These are phyloP conservation scores for Adansonia madagascariensis DNA, from an alignment of 441 rosid genomes.

Conservation along the genomic window DNA sequence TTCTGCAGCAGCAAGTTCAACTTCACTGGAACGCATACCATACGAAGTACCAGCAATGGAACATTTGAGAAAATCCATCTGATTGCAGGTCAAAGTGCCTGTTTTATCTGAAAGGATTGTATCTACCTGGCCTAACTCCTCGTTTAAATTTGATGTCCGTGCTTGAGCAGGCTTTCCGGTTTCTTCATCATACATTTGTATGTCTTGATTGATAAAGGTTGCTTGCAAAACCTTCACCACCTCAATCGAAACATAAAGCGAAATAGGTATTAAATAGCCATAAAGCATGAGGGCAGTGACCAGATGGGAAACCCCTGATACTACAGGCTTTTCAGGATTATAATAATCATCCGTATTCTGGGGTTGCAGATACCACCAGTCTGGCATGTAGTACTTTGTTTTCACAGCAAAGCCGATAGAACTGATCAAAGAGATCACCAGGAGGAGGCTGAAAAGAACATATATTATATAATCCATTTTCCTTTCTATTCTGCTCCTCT, in stretches of 20 bases:
- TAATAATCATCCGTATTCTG: slow-evolving; percentile 50
- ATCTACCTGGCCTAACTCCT: slow-evolving; percentile 95
- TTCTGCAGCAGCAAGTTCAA: slow-evolving; percentile 89
- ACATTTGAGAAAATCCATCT: slow-evolving; percentile 97
- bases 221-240: slow-evolving; percentile 97
- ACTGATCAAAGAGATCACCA: slow-evolving; percentile 75
- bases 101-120: slow-evolving; percentile 97
- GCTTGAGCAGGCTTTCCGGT: slow-evolving; percentile 84
- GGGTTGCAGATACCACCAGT: slow-evolving; percentile 85
- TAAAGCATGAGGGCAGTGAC: slow-evolving; percentile 91
- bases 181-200: slow-evolving; percentile 85
- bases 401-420: slow-evolving; percentile 85
- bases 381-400: slow-evolving; percentile 73
- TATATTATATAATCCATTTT: slow-evolving; percentile 92
- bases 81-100: slow-evolving; percentile 96
- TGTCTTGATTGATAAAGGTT: slow-evolving; percentile 78
- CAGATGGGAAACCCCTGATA: slow-evolving; percentile 81
- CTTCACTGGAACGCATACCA: slow-evolving; percentile 80
- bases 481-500: slow-evolving; percentile 87
- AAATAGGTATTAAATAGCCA: slow-evolving; percentile 93
- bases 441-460: slow-evolving; percentile 71
- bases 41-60: slow-evolving; percentile 87
- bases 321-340: slow-evolving; percentile 54
- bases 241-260: slow-evolving; percentile 95
- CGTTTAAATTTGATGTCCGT: slow-evolving; percentile 91